Base-by-base conservation (phyloP, 106 monocot genomes). In the Cymbidium sinense region DNA sequence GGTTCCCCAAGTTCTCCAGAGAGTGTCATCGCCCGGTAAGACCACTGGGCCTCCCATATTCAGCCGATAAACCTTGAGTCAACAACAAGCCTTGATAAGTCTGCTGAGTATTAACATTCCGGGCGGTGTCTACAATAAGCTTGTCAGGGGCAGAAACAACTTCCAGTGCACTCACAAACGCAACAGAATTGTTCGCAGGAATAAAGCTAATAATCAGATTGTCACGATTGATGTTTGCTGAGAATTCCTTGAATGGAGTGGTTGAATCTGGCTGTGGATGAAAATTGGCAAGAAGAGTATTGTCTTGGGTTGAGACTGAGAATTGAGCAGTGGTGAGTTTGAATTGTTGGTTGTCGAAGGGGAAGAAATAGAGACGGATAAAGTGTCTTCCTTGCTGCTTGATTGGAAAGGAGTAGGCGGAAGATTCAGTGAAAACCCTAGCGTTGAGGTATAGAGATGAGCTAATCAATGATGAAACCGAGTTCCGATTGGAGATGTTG, bases 11-110 rank as follows among this genome's bases (percentile, higher is more conserved):
- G 84, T 96, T 72, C 96, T 85, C 74, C 78, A 83, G 6, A 96
- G 83, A 19, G 91, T 86, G 70, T 96, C 96, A 17, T 84, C 83
- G 36, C 52, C 75, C 1, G 93, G 86, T 28, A 61, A 71, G 30
- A 93, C 47, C 34, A 65, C 78, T 0, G 77, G 86, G 1, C 77
- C 83, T 9, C 96, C 96, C 93, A 93, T 91, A 58, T 96, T 96
- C 82, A 96, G 50, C 83, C 93, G 76, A 50, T 89, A 85, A 61
- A 89, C 79, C 47, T 77, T 86, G 84, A 5, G 17, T 19, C 7
- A 71, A 43, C 7, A 71, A 43, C 44, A 96, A 52, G 27, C 89
- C 90, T 1, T 74, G 31, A 70, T 86, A 89, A 1, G 15, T 7
- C 7, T 73, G 76, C 13, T 0, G 7, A 0, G 86, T 85, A 55